These are phyloP conservation scores for Paramecium tetraurelia DNA, from an alignment of 73 alveolate species.

Conservation along the genomic window DNA sequence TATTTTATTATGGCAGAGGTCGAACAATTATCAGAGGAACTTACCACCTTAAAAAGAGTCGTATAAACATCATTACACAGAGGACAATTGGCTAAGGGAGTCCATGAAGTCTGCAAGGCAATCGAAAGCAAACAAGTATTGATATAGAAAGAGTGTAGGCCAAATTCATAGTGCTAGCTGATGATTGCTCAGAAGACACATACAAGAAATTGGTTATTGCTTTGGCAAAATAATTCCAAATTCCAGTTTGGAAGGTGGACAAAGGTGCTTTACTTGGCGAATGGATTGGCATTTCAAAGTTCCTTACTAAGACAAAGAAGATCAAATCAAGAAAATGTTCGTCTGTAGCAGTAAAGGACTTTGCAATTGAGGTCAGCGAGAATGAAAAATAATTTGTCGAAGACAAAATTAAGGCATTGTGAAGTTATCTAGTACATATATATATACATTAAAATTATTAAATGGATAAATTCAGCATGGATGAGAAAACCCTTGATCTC, in stretches of 20 bases:
- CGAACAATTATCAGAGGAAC: constrained; percentile 15
- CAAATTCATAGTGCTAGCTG: constrained; percentile 40
- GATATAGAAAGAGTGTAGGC: background rate
- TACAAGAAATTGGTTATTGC: constrained; percentile 39
- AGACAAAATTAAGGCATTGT: constrained; percentile 31
- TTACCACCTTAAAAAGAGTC: constrained; percentile 5
- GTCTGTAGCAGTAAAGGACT: constrained; percentile 26
- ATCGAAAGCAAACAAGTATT: constrained; percentile 38
- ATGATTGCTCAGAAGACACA: constrained; percentile 29
- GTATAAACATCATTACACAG: constrained; percentile 47
- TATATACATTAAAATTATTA: background rate
- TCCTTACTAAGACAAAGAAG: constrained; percentile 28
- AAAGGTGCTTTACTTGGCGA: constrained; percentile 35
- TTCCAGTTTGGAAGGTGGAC: constrained; percentile 42
- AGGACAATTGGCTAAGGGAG: constrained; percentile 43
- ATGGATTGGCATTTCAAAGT: constrained; percentile 51
- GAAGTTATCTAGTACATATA: background rate
- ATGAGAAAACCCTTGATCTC: constrained; percentile 1
- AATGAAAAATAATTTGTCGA: constrained; percentile 9
- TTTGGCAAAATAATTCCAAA: constrained; percentile 8
- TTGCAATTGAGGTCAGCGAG: constrained; percentile 28
- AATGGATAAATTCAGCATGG: constrained; percentile 42
- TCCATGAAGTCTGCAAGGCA: constrained; percentile 48
- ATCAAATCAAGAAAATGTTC: constrained; percentile 43
- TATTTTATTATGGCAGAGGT: constrained; percentile 39